Percentiles rank a stretch among this genome's conserved stretches.
These are phyloP conservation scores for Curvularia lunata DNA, from an alignment of 2,329 filamentous ascomycete genomes.

Conservation along the genomic window DNA sequence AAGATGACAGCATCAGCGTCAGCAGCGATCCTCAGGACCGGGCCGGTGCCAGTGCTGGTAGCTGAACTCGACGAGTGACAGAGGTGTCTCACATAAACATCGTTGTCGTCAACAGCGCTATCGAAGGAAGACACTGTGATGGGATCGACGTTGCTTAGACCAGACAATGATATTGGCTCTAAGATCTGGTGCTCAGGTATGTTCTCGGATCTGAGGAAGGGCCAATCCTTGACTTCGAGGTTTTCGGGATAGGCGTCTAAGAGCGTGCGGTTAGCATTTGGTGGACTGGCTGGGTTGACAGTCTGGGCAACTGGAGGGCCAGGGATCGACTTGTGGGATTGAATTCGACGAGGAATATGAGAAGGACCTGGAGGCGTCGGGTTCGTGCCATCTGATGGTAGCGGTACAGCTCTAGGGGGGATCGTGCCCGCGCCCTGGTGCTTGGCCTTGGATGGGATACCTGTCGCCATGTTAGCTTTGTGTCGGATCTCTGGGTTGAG, in stretches of 20 bases:
- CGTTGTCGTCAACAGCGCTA: constrained; percentile 12
- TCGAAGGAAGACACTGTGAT: constrained; percentile 10
- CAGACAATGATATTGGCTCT: constrained; percentile 23
- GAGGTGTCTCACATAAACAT: constrained; percentile 28
- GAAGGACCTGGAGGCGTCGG: constrained; percentile 24
- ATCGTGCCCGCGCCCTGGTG: constrained; percentile 17
- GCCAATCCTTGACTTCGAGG: constrained; percentile 37
- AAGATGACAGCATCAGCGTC: constrained; percentile 38
- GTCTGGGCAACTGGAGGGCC: constrained; percentile 47
- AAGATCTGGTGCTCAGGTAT: constrained; percentile 27
- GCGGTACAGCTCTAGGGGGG: constrained; percentile 11
- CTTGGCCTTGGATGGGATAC: too few relatives aligned
- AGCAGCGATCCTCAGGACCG: constrained; percentile 28
- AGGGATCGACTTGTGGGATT: constrained; percentile 49
- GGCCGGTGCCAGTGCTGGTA: constrained; percentile 21
- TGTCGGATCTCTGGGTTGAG: background rate
- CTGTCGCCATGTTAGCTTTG: too few relatives aligned
- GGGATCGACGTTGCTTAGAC: background rate
- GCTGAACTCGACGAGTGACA: constrained; percentile 20
- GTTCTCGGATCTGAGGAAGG: constrained; percentile 36
- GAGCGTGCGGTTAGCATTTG: constrained; percentile 47
- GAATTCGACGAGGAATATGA: constrained; percentile 39
- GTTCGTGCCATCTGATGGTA: background rate
- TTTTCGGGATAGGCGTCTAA: constrained; percentile 48
- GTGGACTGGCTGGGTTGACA: constrained; percentile 39